These are phyloP conservation scores for Trypanosoma vivax DNA, from an alignment of 208 protist species.

Conservation along the genomic window DNA sequence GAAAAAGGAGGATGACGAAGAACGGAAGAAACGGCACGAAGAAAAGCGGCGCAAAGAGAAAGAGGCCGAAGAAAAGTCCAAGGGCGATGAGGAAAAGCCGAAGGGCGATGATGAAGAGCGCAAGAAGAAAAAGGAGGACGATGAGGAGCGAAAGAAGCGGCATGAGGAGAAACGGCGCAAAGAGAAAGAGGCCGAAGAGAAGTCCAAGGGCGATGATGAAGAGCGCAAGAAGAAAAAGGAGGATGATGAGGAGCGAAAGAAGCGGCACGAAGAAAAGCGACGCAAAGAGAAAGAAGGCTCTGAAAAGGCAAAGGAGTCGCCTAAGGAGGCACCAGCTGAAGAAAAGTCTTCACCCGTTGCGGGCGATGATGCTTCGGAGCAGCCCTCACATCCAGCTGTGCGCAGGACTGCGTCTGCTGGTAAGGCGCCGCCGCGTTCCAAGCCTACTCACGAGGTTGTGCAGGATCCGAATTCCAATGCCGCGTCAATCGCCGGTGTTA, in stretches of 20 bases:
- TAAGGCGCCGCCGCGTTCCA: slow-evolving; percentile 69
- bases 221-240: slow-evolving; percentile 11
- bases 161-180: slow-evolving; percentile 20
- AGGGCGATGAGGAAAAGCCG: slow-evolving; percentile 1
- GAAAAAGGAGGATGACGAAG: slow-evolving; percentile 13
- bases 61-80: not conserved
- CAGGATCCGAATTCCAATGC: slow-evolving; percentile 26
- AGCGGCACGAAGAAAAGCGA: slow-evolving; percentile 18
- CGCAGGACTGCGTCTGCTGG: slow-evolving; percentile 21
- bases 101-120: not conserved
- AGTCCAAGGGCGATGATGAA: not conserved
- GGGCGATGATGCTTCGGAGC: not conserved
- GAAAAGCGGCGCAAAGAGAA: slow-evolving; percentile 9
- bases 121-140: slow-evolving; percentile 12
- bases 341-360: not conserved
- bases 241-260: slow-evolving; percentile 13
- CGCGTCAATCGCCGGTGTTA: slow-evolving; percentile 43
- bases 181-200: slow-evolving; percentile 4
- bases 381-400: not conserved
- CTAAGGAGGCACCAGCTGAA: not conserved
- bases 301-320: not conserved
- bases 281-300: slow-evolving; percentile 2
- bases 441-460: slow-evolving; percentile 73
- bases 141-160: slow-evolving; percentile 19
- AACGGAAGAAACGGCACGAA: slow-evolving; percentile 6